Percentiles rank a stretch among this genome's conserved stretches.
Evolutionary conservation across 768 basidiomycete species (phyloP).

Genomic region (Hydnum rufescens): DNA sequence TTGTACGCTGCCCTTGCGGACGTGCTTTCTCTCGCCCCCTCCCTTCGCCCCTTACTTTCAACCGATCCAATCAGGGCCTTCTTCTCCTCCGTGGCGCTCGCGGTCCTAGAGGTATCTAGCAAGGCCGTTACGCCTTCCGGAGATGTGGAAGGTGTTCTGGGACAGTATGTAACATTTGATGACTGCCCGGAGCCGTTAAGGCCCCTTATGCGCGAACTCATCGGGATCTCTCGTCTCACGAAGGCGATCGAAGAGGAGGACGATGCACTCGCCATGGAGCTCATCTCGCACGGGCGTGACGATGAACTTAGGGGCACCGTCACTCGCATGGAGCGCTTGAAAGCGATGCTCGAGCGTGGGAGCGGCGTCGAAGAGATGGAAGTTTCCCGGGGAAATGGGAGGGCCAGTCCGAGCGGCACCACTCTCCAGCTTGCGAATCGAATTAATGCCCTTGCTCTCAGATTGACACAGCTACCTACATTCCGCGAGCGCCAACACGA

Average conservation of each 20-base stretch:
- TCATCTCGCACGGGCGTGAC: conserved; percentile 14
- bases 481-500: conserved; percentile 27
- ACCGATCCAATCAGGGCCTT: conserved; percentile 53
- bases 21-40: conserved; percentile 34
- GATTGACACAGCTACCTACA: conserved; percentile 45
- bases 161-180: conserved; percentile 30
- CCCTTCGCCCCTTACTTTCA: conserved; percentile 36
- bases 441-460: conserved; percentile 52
- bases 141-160: conserved; percentile 35
- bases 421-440: conserved; percentile 57
- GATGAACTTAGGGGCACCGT: conserved; percentile 19
- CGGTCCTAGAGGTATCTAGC: conserved; percentile 45
- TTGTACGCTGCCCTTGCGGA: conserved; percentile 67
- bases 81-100: conserved; percentile 54
- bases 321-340: conserved; percentile 40
- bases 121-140: conserved; percentile 31
- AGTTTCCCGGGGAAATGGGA: conserved; percentile 19
- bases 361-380: not conserved
- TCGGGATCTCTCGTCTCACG: conserved; percentile 31
- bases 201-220: conserved; percentile 53
- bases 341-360: conserved; percentile 36
- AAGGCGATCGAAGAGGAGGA: conserved; percentile 35
- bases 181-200: conserved; percentile 44
- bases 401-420: conserved; percentile 38
- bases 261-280: conserved; percentile 28